Percentiles rank a stretch among this genome's conserved stretches.
Evolutionary conservation across 345 rosid species (phyloP).

Genomic region (Cardamine resedifolia): DNA sequence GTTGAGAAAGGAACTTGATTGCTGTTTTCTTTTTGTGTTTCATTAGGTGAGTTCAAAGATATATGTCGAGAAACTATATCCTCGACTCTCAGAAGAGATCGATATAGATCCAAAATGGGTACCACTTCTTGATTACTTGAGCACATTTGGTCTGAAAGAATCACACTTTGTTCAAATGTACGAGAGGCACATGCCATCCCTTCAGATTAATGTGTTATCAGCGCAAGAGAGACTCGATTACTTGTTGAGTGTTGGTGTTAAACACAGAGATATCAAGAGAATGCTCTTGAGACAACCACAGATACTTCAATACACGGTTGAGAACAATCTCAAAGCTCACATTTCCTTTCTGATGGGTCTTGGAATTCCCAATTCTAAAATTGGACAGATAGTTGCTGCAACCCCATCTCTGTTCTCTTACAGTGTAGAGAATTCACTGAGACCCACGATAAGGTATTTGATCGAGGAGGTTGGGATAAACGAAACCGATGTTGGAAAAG

Average conservation of each 20-base stretch:
- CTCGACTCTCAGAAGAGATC: constrained; percentile 63
- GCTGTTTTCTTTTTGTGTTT: constrained; percentile 13
- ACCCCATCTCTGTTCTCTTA: constrained; percentile 84
- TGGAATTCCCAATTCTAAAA: constrained; percentile 75
- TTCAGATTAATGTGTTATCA: constrained; percentile 70
- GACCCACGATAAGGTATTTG: constrained; percentile 87
- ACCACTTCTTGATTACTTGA: constrained; percentile 83
- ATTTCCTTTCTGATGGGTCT: constrained; percentile 72
- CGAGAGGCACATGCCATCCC: constrained; percentile 84
- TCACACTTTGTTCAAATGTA: constrained; percentile 87
- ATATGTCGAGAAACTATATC: constrained; percentile 49
- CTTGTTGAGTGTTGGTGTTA: constrained; percentile 84
- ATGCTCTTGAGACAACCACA: constrained; percentile 95
- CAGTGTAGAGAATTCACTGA: constrained; percentile 85
- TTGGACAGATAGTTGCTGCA: constrained; percentile 80
- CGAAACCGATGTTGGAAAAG: constrained; percentile 73
- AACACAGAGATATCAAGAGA: constrained; percentile 76
- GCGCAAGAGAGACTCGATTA: constrained; percentile 90
- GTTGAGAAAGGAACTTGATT: constrained; percentile 12
- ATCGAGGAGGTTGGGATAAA: constrained; percentile 95
- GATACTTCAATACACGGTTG: constrained; percentile 81
- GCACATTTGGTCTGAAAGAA: constrained; percentile 78
- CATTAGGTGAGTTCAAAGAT: constrained; percentile 47
- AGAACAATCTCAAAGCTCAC: constrained; percentile 77
- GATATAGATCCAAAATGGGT: constrained; percentile 73